Conservation (phyloP, 1,139 yeast genomes). For the Zygosaccharomyces pseudobailii region DNA sequence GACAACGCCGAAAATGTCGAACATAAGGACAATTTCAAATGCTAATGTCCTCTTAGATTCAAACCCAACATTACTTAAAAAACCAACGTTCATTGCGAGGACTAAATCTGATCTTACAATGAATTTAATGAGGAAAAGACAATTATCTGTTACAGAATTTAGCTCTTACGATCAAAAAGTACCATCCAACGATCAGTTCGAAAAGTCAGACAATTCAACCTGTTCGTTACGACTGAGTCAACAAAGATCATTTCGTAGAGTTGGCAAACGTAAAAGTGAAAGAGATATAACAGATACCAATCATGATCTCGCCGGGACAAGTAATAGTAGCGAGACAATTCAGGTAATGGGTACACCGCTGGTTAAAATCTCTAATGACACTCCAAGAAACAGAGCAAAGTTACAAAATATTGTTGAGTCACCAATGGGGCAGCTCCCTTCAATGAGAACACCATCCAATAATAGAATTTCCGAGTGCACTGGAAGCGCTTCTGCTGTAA, state of each 20-base stretch:
- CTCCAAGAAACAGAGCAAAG: slow-evolving; percentile 8
- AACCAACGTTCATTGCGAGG: slow-evolving; percentile 22
- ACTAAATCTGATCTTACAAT: slow-evolving; percentile 31
- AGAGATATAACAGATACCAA: background rate
- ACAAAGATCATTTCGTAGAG: slow-evolving; percentile 27
- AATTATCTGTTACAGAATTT: slow-evolving; percentile 28
- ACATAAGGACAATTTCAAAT: slow-evolving; percentile 24
- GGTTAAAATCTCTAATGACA: slow-evolving; percentile 9
- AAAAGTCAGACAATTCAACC: background rate
- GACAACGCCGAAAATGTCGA: slow-evolving; percentile 9
- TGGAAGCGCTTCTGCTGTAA: background rate
- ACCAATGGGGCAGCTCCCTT: slow-evolving; percentile 12
- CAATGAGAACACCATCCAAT: background rate
- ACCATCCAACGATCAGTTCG: background rate
- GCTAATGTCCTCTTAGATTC: slow-evolving; percentile 25
- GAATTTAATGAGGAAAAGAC: slow-evolving; percentile 29
- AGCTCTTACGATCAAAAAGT: slow-evolving; percentile 6
- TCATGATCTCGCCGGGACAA: background rate
- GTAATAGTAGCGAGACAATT: slow-evolving; percentile 6
- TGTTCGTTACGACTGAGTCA: background rate
- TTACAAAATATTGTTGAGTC: slow-evolving; percentile 26
- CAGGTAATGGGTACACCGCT: slow-evolving; percentile 33
- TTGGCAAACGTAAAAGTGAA: slow-evolving; percentile 24
- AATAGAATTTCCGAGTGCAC: background rate
- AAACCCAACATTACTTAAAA: slow-evolving; percentile 13